A percentile compares a stretch with the other conserved stretches of the same genome.
Evolutionary conservation across 257 asterid species (phyloP).

Genomic region (Ligustrum vulgare): DNA sequence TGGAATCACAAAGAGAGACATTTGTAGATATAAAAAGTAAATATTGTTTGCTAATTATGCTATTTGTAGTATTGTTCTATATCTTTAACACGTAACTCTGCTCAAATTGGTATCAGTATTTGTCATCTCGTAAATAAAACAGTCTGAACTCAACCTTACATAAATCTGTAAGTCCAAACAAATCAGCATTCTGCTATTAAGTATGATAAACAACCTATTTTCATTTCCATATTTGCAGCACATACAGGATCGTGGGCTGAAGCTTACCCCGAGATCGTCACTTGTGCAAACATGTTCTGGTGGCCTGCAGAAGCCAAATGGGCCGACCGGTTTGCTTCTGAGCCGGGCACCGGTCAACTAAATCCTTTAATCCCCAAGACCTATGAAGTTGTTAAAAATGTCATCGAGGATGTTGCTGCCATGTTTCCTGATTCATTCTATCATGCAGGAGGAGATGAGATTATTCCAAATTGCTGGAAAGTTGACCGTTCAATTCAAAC

Average conservation of each 20-base stretch:
- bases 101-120: neutral
- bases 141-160: neutral
- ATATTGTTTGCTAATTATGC: no score
- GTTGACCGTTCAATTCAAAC: conserved; percentile 52
- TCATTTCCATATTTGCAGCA: conserved; percentile 48
- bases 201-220: neutral
- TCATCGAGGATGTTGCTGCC: conserved; percentile 44
- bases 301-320: conserved; percentile 64
- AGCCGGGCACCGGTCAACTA: conserved; percentile 91
- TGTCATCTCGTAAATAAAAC: neutral
- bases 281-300: conserved; percentile 87
- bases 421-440: conserved; percentile 78
- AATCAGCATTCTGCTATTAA: neutral
- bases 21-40: no score
- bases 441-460: conserved; percentile 86
- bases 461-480: conserved; percentile 83
- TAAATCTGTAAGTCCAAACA: neutral
- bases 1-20: no score
- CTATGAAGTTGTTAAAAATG: conserved; percentile 63
- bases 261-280: conserved; percentile 79
- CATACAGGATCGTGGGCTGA: conserved; percentile 94
- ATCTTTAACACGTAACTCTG: neutral
- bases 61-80: neutral
- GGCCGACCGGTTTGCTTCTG: conserved; percentile 70
- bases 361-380: conserved; percentile 75